Conservation (phyloP, 1,284 basidiomycete species). For the Amylostereum areolatum region DNA sequence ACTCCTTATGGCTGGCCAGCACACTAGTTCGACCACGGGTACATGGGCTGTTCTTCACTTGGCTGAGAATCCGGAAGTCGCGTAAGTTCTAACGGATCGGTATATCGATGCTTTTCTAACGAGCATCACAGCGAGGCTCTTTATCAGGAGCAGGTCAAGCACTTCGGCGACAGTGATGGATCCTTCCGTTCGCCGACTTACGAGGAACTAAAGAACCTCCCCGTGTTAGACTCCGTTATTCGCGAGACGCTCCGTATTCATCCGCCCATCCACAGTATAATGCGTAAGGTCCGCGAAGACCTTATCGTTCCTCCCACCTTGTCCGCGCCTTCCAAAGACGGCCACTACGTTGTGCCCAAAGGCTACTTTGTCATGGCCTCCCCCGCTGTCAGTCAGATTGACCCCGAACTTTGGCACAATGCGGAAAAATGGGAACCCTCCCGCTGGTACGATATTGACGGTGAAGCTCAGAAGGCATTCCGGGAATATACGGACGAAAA, state of each 20-base stretch:
- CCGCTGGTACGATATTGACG: constrained; percentile 81
- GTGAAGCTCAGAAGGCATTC: constrained; percentile 72
- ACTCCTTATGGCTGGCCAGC: constrained; percentile 95
- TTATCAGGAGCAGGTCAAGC: constrained; percentile 85
- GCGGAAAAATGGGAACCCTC: constrained; percentile 71
- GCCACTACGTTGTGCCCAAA: constrained; percentile 82
- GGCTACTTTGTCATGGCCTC: constrained; percentile 90
- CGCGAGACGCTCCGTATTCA: constrained; percentile 91
- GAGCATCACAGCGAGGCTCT: constrained; percentile 47
- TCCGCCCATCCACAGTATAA: constrained; percentile 89
- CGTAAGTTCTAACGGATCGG: not conserved
- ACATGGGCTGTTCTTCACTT: constrained; percentile 93
- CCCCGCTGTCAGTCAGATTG: constrained; percentile 85
- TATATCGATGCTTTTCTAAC: too few relatives aligned
- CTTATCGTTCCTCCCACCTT: constrained; percentile 81
- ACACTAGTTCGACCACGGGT: constrained; percentile 90
- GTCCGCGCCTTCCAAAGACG: constrained; percentile 68
- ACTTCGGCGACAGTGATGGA: constrained; percentile 80
- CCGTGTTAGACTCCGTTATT: constrained; percentile 85
- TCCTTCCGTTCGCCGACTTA: constrained; percentile 78
- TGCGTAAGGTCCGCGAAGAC: constrained; percentile 86
- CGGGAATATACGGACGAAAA: constrained; percentile 67
- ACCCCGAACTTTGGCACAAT: constrained; percentile 81
- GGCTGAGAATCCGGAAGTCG: constrained; percentile 45
- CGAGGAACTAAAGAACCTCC: constrained; percentile 82